Base-by-base conservation (phyloP, 495 filamentous ascomycete species). In the Penicillium fimorum region DNA sequence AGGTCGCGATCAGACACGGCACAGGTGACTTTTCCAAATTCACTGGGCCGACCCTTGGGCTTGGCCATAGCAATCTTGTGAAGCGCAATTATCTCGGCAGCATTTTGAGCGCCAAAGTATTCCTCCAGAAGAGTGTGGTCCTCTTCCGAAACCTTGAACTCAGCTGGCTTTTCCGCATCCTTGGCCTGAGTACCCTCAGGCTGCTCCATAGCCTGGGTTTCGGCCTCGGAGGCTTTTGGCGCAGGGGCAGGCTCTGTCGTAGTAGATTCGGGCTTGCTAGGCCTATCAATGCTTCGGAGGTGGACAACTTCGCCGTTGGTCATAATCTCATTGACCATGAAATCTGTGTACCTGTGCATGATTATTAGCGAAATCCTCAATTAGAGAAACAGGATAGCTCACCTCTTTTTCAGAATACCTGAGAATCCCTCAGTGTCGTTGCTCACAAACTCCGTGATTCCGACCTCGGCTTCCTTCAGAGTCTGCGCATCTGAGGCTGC, bases 261-360 rank as follows among this genome's bases (percentile, higher is more conserved):
- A 22, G 22, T 22, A 22, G 22, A 2, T 22, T 22, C 22, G 48
- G 53, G 12, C 38, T 53, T 56, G 35, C 18, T 50, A 24, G 64
- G 60, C 20, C 69, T 55, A 22, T 71, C 67, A 44, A 82, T 53
- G 73, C 76, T 73, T 55, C 73, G 67, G 43, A 98, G 79, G 70
- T 96, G 91, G 42, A 93, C 63, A 3, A 96, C 92, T 47, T 84
- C 74, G 12, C 92, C 93, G 66, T 86, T 81, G 11, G 85, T 86
- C 13, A 80, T 70, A 60, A 98, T 94, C 74, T 98, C 94, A 68
- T 96, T 91, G 54, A 98, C 94, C 47, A 93, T 74, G 70, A 98
- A 98, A 68, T 98, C 94, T 13, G 92, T 96, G 72, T 91, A 98
- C 61, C 91, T 94, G 57, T 10, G 52, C 30, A 7, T 51, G 59